phyloP scores from a whole-genome alignment of 371 early-diverging fungal genomes.

The Massospora cicadina region DNA sequence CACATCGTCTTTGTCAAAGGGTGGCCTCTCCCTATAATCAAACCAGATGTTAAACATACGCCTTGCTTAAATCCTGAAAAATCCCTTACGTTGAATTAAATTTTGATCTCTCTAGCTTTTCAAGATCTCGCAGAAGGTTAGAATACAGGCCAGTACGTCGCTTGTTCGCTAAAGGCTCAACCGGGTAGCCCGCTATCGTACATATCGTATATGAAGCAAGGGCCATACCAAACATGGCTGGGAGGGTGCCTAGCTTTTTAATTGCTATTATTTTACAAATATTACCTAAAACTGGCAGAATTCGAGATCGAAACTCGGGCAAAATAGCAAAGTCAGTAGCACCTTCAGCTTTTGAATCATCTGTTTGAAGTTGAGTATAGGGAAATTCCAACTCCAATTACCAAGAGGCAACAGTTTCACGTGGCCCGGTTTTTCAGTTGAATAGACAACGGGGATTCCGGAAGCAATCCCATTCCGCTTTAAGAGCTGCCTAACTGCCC shows the following conservation, averaged over 20 bases:
- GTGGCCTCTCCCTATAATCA: slow-evolving; percentile 19
- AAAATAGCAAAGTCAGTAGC: slow-evolving; percentile 76
- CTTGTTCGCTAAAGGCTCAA: slow-evolving; percentile 67
- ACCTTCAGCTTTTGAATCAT: slow-evolving; percentile 56
- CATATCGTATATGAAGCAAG: slow-evolving; percentile 73
- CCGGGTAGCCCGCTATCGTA: slow-evolving; percentile 51
- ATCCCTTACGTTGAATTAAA: slow-evolving; percentile 25
- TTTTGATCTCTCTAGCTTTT: slow-evolving; percentile 34
- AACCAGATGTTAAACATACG: neutral
- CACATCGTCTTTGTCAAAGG: slow-evolving; percentile 47
- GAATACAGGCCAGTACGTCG: slow-evolving; percentile 50
- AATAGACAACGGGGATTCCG: slow-evolving; percentile 77
- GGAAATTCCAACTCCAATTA: slow-evolving; percentile 7
- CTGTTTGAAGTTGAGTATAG: slow-evolving; percentile 14
- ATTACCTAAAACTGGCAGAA: slow-evolving; percentile 64
- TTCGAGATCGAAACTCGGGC: slow-evolving; percentile 73
- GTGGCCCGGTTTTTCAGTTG: slow-evolving; percentile 72
- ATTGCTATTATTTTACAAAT: neutral
- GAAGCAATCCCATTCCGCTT: slow-evolving; percentile 43
- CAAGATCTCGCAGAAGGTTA: slow-evolving; percentile 52
- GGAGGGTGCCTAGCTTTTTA: slow-evolving; percentile 45
- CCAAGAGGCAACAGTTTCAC: slow-evolving; percentile 61
- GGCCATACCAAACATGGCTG: slow-evolving; percentile 84
- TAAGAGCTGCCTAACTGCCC: slow-evolving; percentile 57
- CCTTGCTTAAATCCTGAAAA: neutral